These are phyloP conservation scores for Pythium brachiatum DNA, from an alignment of 352 stramenopile species.

Conservation along the genomic window DNA sequence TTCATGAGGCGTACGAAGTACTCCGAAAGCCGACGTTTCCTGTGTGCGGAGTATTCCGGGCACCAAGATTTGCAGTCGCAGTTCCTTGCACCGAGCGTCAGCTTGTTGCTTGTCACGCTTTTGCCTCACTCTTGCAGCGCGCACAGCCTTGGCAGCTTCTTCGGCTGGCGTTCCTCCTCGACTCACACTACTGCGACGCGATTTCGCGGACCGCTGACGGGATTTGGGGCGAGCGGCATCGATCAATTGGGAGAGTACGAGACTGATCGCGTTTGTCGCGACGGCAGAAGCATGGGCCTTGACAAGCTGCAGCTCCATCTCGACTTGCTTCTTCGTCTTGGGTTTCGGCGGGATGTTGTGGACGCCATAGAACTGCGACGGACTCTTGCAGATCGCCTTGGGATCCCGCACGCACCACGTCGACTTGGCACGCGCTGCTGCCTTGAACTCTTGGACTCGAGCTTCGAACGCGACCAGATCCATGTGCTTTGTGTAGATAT, in stretches of 20 bases:
- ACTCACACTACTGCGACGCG: conserved; percentile 1
- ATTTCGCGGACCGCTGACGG: conserved; percentile 14
- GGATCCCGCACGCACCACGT: conserved; percentile 59
- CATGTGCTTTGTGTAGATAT: conserved; percentile 40
- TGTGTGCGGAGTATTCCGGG: conserved; percentile 18
- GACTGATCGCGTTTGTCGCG: conserved; percentile 31
- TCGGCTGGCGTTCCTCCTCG: conserved; percentile 11
- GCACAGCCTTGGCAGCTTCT: not conserved
- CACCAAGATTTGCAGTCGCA: conserved; percentile 47
- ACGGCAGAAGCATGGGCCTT: conserved; percentile 27
- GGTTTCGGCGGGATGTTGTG: conserved; percentile 43
- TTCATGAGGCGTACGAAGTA: not conserved
- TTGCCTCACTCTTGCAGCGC: conserved; percentile 18
- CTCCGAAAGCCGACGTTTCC: not conserved
- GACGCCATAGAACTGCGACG: conserved; percentile 50
- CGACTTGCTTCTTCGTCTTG: conserved; percentile 43
- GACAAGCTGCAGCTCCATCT: conserved; percentile 30
- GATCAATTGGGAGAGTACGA: conserved; percentile 40
- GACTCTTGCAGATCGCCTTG: conserved; percentile 40
- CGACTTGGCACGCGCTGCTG: conserved; percentile 42
- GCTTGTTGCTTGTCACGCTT: conserved; percentile 37
- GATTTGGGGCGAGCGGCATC: conserved; percentile 15
- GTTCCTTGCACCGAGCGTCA: conserved; percentile 27
- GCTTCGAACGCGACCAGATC: conserved; percentile 37
- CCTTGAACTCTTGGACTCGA: conserved; percentile 39